phyloP scores from a whole-genome alignment of 2,329 filamentous ascomycete genomes.

The Talaromyces sp. region DNA sequence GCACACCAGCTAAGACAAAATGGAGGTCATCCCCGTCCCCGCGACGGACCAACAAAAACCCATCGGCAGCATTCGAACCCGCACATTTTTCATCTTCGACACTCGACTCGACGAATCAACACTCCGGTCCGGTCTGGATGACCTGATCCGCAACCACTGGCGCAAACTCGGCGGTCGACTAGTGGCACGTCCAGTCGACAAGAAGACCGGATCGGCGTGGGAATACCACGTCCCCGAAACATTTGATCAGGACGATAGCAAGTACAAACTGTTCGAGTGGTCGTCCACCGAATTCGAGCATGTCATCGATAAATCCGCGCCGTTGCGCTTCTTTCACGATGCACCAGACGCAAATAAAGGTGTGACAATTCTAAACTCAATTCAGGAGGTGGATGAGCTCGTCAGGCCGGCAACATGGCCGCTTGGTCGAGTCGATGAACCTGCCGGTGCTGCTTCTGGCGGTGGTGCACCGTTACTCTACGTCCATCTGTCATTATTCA shows the following conservation, averaged over 20 bases:
- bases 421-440: background rate
- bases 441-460: background rate
- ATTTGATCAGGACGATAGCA: background rate
- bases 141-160: constrained; percentile 9
- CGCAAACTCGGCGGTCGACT: constrained; percentile 7
- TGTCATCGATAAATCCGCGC: background rate
- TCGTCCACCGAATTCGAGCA: background rate
- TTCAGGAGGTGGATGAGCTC: background rate
- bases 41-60: constrained; percentile 7
- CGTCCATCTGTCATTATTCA: constrained; percentile 2
- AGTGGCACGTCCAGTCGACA: background rate
- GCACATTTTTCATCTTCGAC: constrained; percentile 7
- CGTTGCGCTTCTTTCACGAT: background rate
- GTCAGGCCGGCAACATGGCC: background rate
- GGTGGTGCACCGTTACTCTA: background rate
- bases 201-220: background rate
- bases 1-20: background rate
- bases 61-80: background rate
- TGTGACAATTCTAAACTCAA: background rate
- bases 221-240: background rate
- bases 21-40: constrained; percentile 3
- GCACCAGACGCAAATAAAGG: background rate
- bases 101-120: background rate
- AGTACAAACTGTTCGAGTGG: constrained; percentile 1
- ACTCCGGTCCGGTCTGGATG: background rate